A percentile compares a stretch with the other conserved stretches of the same genome.
Conservation (phyloP, 495 filamentous ascomycete species). For the Penicillium crystallinum region DNA sequence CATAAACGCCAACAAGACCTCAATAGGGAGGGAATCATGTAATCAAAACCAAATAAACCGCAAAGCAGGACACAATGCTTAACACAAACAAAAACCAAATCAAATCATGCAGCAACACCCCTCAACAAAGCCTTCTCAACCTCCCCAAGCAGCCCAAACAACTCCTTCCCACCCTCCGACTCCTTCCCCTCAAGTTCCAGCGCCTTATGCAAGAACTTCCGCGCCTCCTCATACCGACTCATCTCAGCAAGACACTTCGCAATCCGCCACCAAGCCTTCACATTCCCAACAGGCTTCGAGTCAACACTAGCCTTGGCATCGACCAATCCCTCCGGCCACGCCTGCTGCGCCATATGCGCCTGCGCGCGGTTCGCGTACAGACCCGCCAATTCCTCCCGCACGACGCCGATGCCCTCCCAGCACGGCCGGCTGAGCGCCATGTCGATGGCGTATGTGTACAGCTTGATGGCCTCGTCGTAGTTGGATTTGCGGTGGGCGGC, state of each 20-base stretch:
- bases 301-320: constrained; percentile 91
- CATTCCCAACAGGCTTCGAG: constrained; percentile 77
- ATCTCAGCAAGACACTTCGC: constrained; percentile 85
- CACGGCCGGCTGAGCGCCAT: constrained; percentile 77
- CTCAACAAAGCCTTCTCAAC: constrained; percentile 48
- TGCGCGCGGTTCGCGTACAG: constrained; percentile 87
- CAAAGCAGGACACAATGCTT: neutral
- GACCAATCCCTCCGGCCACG: constrained; percentile 74
- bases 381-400: constrained; percentile 73
- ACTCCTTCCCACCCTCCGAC: constrained; percentile 52
- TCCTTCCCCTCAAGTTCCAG: constrained; percentile 80
- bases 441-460: constrained; percentile 77
- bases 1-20: constrained; percentile 7
- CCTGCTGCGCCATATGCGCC: constrained; percentile 72
- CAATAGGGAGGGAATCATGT: constrained; percentile 11
- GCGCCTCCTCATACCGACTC: constrained; percentile 78
- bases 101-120: constrained; percentile 2
- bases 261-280: constrained; percentile 89
- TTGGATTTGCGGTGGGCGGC: constrained; percentile 68
- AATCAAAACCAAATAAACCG: neutral
- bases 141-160: constrained; percentile 64
- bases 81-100: neutral
- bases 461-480: constrained; percentile 67
- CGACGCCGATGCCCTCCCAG: constrained; percentile 81
- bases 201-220: constrained; percentile 62